Evolutionary conservation across 257 asterid genomes (phyloP), one percentile per base, ranked within the genome.

Genomic region (Misopates orontium): DNA sequence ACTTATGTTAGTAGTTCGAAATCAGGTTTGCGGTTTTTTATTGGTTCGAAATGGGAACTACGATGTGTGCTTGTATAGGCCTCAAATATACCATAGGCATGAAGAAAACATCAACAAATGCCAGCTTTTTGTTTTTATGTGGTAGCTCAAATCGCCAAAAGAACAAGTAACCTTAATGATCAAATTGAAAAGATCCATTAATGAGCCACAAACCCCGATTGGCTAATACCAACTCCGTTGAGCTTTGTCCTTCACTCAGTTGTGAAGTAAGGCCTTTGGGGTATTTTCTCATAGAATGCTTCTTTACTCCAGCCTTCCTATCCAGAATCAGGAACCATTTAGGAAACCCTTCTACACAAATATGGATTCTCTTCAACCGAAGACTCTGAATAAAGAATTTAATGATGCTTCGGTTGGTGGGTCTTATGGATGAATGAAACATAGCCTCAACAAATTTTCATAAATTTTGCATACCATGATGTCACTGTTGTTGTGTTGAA

Each of bases 181-280:
- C 0, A 52, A 11, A 22, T 23, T 10, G 44, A 45, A 15, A 14
- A 45, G 7, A 61, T 60, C n/a, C 55, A 42, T 61, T 47, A 1
- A 48, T 41, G 54, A 62, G 5, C 67, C 20, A 62, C 49, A 31
- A 48, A 24, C 15, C n/a, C 40, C 18, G n/a, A 11, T 62, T 18
- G 16, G 48, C 17, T 16, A 50, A 36, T 36, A 17, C 69, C 59
- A 25, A 25, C 17, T 64, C 11, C 28, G 13, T 6, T 28, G n/a
- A 12, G 11, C 55, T 49, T 10, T 31, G 6, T 11, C 32, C 20
- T 32, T 49, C 32, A 28, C 32, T 48, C 32, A 48, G 18, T 42
- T 19, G 24, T 62, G n/a, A n/a, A 42, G 20, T 61, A 23, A 61
- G 55, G 36, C 1, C 36, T 7, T 44, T 39, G 19, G 32, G 9